phyloP scores from a whole-genome alignment of 495 filamentous ascomycete genomes.

The Penicillium waksmanii region DNA sequence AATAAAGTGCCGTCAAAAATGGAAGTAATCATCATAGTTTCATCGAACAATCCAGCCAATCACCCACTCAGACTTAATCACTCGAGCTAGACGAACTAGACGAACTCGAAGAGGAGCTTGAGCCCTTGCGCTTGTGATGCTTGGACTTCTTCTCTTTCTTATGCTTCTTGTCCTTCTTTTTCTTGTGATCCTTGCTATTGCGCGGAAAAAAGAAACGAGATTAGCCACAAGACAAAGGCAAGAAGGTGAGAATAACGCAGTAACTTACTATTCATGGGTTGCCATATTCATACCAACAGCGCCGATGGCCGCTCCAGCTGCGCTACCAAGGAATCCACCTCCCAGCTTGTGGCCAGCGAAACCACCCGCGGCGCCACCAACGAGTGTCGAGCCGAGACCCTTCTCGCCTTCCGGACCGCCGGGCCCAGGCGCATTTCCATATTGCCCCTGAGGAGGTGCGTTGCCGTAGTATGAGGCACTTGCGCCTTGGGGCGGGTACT shows the following conservation, averaged over 20 bases:
- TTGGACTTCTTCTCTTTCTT: constrained; percentile 34
- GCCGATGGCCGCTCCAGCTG: constrained; percentile 47
- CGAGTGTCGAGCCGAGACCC: constrained; percentile 47
- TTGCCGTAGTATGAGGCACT: constrained; percentile 23
- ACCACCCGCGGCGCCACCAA: constrained; percentile 49
- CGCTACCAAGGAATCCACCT: constrained; percentile 44
- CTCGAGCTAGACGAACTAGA: constrained; percentile 22
- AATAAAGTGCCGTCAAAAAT: background rate
- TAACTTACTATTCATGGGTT: constrained; percentile 40
- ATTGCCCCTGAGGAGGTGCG: constrained; percentile 2
- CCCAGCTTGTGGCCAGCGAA: constrained; percentile 48
- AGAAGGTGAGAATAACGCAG: background rate
- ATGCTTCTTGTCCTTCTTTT: constrained; percentile 39
- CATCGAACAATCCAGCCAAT: background rate
- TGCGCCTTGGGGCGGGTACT: constrained; percentile 30
- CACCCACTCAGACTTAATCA: constrained; percentile 7
- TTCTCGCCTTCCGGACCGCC: constrained; percentile 39
- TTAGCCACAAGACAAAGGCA: background rate
- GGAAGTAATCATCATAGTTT: background rate
- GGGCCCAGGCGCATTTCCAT: constrained; percentile 10
- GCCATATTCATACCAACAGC: constrained; percentile 47
- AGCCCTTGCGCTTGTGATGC: constrained; percentile 31
- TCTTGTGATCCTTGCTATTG: constrained; percentile 26
- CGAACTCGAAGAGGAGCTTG: constrained; percentile 37
- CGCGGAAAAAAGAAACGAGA: background rate